Conservation (phyloP, 371 early-diverging fungal genomes). For the Rhizopus stolonifer region DNA sequence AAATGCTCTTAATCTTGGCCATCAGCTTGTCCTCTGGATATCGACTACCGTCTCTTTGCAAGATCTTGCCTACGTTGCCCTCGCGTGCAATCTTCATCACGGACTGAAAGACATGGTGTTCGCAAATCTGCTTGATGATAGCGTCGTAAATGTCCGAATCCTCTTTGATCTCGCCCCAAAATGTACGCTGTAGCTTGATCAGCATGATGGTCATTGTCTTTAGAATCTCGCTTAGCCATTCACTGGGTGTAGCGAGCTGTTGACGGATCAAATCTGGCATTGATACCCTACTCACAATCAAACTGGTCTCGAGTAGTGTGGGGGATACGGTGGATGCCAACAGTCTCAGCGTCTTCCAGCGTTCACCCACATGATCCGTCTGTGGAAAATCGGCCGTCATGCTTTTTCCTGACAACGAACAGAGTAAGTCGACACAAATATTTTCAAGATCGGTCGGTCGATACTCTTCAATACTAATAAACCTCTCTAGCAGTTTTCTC, state of each 20-base stretch:
- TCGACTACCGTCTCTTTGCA: conserved; percentile 34
- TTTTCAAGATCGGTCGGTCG: neutral
- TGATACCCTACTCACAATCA: conserved; percentile 17
- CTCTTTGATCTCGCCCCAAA: conserved; percentile 24
- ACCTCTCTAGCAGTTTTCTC: conserved; percentile 40
- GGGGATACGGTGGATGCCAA: conserved; percentile 13
- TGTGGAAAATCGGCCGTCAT: conserved; percentile 4
- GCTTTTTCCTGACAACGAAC: conserved; percentile 3
- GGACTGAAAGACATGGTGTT: conserved; percentile 30
- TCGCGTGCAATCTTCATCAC: conserved; percentile 38
- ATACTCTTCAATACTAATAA: conserved; percentile 17
- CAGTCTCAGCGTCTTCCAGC: conserved; percentile 37
- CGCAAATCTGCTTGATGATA: conserved; percentile 35
- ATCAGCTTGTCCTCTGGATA: conserved; percentile 41
- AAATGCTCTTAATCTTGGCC: conserved; percentile 30
- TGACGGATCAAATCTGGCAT: conserved; percentile 16
- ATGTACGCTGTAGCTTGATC: conserved; percentile 23
- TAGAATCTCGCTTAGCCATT: conserved; percentile 32
- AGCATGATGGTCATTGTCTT: conserved; percentile 33
- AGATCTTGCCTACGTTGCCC: conserved; percentile 30
- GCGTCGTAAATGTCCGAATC: conserved; percentile 13
- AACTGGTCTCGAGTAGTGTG: conserved; percentile 1
- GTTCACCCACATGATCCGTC: conserved; percentile 24
- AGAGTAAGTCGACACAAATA: conserved; percentile 7
- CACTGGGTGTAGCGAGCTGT: conserved; percentile 17